Evolutionary conservation across 805 yeast genomes (phyloP).

Genomic region (Saturnispora mendoncae): DNA sequence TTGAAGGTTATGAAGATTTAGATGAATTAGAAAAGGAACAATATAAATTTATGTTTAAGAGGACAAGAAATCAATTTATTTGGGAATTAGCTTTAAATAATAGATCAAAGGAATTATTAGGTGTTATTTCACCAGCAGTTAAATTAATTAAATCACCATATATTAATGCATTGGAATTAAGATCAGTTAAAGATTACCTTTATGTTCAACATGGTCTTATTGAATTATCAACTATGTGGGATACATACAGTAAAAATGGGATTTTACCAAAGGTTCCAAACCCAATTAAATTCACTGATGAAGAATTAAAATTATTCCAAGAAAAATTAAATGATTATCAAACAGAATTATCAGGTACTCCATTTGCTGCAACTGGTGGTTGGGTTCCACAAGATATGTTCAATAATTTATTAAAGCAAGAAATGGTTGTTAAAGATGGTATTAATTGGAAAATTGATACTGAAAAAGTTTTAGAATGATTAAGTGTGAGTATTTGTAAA

Average conservation of each 20-base stretch:
- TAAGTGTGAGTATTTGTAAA: background rate
- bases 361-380: slow-evolving; percentile 86
- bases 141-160: slow-evolving; percentile 65
- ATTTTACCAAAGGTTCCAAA: slow-evolving; percentile 40
- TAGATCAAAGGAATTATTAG: slow-evolving; percentile 56
- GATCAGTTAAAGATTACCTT: slow-evolving; percentile 48
- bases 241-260: slow-evolving; percentile 48
- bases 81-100: slow-evolving; percentile 77
- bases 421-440: slow-evolving; percentile 49
- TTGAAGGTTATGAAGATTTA: slow-evolving; percentile 59
- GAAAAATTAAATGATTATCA: slow-evolving; percentile 58
- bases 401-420: slow-evolving; percentile 56
- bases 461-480: slow-evolving; percentile 19
- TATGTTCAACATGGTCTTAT: slow-evolving; percentile 58
- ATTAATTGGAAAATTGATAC: slow-evolving; percentile 37
- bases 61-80: slow-evolving; percentile 83
- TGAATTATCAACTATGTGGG: slow-evolving; percentile 64
- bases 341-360: slow-evolving; percentile 54
- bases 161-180: slow-evolving; percentile 49
- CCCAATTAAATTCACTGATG: slow-evolving; percentile 56
- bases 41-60: slow-evolving; percentile 75
- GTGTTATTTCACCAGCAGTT: slow-evolving; percentile 73
- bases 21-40: slow-evolving; percentile 69
- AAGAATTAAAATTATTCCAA: slow-evolving; percentile 50
- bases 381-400: slow-evolving; percentile 97